Conservation (phyloP, 208 protist genomes). For the Trypanosoma rangeli region DNA sequence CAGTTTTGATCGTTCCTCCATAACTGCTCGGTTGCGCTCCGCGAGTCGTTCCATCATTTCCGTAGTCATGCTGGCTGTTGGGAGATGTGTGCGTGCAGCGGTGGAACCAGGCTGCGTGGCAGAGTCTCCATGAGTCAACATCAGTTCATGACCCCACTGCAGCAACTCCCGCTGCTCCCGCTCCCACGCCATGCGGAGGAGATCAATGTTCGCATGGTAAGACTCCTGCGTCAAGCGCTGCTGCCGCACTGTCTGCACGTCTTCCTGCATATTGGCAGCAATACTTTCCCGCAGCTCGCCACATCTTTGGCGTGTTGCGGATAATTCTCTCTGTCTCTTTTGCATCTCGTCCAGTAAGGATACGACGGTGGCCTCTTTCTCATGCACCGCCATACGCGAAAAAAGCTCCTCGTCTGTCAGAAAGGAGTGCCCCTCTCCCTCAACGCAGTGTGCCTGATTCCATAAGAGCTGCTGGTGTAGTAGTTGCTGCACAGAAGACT, state of each 20-base stretch:
- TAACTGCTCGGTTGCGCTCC: constrained; percentile 6
- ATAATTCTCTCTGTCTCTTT: constrained; percentile 22
- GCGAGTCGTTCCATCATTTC: constrained; percentile 30
- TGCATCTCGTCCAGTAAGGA: constrained; percentile 28
- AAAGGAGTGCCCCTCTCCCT: constrained; percentile 18
- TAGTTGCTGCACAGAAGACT: constrained; percentile 23
- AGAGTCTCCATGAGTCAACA: constrained; percentile 7
- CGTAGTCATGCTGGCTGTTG: constrained; percentile 31
- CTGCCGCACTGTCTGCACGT: constrained; percentile 45
- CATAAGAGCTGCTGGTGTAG: constrained; percentile 6
- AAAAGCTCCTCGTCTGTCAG: constrained; percentile 26
- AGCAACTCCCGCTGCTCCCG: constrained; percentile 59
- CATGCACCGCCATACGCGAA: constrained; percentile 38
- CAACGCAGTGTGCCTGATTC: constrained; percentile 9
- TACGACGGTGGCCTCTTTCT: constrained; percentile 35
- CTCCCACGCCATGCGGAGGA: constrained; percentile 49
- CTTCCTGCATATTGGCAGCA: constrained; percentile 23
- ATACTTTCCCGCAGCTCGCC: constrained; percentile 32
- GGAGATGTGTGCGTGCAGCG: constrained; percentile 38
- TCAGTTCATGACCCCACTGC: constrained; percentile 27
- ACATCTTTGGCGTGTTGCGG: constrained; percentile 23
- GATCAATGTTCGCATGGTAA: constrained; percentile 46
- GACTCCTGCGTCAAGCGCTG: constrained; percentile 45
- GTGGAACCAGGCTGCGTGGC: constrained; percentile 11
- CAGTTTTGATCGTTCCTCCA: constrained; percentile 1